Percentiles rank a stretch among this genome's conserved stretches.
Conservation (phyloP, 2,329 filamentous ascomycete species). For the Ceratocystis smalleyi region DNA sequence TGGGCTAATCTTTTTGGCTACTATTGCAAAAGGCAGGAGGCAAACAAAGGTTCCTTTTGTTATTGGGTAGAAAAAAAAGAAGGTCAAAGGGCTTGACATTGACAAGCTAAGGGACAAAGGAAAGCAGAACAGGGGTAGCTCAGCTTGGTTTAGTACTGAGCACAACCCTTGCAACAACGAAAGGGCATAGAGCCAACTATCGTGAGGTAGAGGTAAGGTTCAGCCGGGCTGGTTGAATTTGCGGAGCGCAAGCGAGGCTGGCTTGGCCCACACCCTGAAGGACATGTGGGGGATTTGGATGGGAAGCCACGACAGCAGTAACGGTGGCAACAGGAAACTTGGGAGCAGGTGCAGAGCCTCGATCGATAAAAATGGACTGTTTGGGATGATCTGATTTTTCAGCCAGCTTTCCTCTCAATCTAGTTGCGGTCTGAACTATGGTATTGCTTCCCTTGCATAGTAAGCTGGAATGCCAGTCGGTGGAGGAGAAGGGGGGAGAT, state of each 20-base stretch:
- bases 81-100: background rate
- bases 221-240: background rate
- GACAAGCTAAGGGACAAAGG: background rate
- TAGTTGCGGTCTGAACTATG: too few relatives aligned
- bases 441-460: background rate
- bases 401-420: background rate
- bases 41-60: background rate
- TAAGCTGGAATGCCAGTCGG: background rate
- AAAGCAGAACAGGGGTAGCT: background rate
- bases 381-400: background rate
- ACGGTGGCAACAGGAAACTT: background rate
- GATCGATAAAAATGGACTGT: background rate
- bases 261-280: background rate
- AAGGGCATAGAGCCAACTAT: background rate
- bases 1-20: background rate
- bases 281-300: conserved; percentile 9
- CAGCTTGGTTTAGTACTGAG: background rate
- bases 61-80: background rate
- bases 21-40: background rate
- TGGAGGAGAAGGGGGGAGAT: background rate
- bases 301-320: background rate
- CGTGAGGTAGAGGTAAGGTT: background rate
- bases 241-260: background rate
- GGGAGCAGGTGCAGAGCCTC: background rate
- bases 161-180: background rate